phyloP scores from a whole-genome alignment of 2,329 filamentous ascomycete genomes.

The Chalara sp. region DNA sequence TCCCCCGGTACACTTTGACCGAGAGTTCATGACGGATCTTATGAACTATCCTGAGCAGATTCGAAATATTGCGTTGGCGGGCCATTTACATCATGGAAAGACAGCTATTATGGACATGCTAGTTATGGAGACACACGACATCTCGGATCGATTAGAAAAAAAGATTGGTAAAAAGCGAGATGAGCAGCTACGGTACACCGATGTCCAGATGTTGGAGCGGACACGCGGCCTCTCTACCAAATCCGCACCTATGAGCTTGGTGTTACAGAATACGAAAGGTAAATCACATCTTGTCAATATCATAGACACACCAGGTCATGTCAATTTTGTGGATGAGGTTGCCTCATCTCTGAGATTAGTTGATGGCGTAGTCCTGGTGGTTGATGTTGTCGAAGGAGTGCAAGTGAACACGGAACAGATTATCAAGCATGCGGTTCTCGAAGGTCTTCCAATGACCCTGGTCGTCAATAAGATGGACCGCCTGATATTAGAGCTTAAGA shows the following conservation, averaged over 20 bases:
- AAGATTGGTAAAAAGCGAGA: constrained; percentile 75
- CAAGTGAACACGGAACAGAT: constrained; percentile 96
- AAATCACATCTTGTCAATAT: constrained; percentile 96
- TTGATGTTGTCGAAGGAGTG: constrained; percentile 98
- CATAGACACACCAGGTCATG: constrained; percentile 92
- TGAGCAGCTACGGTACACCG: constrained; percentile 90
- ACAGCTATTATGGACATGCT: constrained; percentile 98
- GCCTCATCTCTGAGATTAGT: constrained; percentile 80
- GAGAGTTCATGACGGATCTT: constrained; percentile 88
- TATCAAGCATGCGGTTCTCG: constrained; percentile 89
- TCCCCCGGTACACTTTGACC: constrained; percentile 79
- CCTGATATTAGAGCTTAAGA: constrained; percentile 85
- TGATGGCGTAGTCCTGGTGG: constrained; percentile 87
- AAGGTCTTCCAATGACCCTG: constrained; percentile 81
- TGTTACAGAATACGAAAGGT: constrained; percentile 79
- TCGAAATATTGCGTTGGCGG: constrained; percentile 84
- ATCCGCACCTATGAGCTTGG: constrained; percentile 86
- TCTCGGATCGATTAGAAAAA: constrained; percentile 71
- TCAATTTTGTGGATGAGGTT: constrained; percentile 97
- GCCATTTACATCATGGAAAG: constrained; percentile 95
- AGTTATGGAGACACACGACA: constrained; percentile 89
- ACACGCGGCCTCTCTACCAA: constrained; percentile 90
- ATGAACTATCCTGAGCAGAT: constrained; percentile 96
- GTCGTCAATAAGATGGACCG: constrained; percentile 98
- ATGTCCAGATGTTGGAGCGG: constrained; percentile 81